Base-by-base conservation (phyloP, 305 asterid species). In the Coffea humblotiana region DNA sequence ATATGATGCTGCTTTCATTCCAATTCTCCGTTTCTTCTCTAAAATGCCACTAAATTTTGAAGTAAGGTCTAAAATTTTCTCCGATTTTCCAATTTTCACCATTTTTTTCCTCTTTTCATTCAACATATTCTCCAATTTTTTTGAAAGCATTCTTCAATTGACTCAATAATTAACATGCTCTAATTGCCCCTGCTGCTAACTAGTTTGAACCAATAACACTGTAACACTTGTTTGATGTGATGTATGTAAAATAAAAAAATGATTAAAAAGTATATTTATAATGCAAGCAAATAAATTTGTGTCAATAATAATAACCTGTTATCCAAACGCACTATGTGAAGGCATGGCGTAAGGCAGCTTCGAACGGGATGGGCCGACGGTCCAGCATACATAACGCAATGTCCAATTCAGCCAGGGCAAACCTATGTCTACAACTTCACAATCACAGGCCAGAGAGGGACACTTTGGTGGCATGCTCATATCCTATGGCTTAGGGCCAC, bases 301-400 rank as follows among this genome's bases (percentile, higher is more conserved):
- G 32, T 32, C 32, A 32, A 32, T 32, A 32, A 32, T 32, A 32
- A 32, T 1, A 32, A 1, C 1, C 32, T 32, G 2, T 32, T 32
- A 32, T 1, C 32, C 1, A 32, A 32, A 29, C 32, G 1, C 32
- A 29, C 32, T 21, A 60, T 72, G 40, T 35, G 13, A 73, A 93
- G 98, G 98, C 98, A 93, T 49, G 98, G 98, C 18, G 68, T 92
- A 19, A 86, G 83, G 75, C 98, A 93, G 73, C 9, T 89, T 2
- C 80, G 93, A 19, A 90, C 89, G 1, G 96, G 95, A 3, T 93
- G 98, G 98, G 90, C 98, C 0, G 98, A 93, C 37, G 98, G 98
- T 2, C 98, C 98, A 3, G 97, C 97, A 4, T 91, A 90, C 73
- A 88, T 91, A 76, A 90, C 97, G 3, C 95, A 93, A 19, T 93